Evolutionary conservation across 306 rosid genomes (phyloP).

Genomic region (Pterocarpus santalinus): DNA sequence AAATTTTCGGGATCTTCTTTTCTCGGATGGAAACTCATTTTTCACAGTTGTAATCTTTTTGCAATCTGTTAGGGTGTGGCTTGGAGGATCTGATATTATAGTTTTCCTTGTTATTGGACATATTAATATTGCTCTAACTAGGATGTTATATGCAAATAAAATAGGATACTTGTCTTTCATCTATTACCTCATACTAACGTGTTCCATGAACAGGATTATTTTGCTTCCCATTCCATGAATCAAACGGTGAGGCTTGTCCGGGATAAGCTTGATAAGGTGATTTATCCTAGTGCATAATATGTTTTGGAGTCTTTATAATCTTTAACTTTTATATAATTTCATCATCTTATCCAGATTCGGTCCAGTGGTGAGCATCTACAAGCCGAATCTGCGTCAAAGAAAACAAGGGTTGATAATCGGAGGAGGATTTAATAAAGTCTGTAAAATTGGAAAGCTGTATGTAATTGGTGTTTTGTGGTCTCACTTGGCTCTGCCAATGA

Average conservation of each 20-base stretch:
- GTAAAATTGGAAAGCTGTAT: constrained; percentile 13
- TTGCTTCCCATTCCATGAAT: constrained; percentile 85
- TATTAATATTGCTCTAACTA: constrained; percentile 28
- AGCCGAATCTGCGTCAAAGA: constrained; percentile 70
- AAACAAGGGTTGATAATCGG: constrained; percentile 75
- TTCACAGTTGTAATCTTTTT: background rate
- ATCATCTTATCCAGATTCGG: constrained; percentile 62
- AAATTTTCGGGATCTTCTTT: background rate
- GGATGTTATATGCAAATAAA: constrained; percentile 10
- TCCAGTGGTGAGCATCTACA: constrained; percentile 65
- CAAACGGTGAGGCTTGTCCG: constrained; percentile 77
- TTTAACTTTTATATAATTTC: constrained; percentile 18
- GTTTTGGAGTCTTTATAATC: constrained; percentile 4
- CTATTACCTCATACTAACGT: constrained; percentile 35
- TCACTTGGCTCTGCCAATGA: constrained; percentile 11
- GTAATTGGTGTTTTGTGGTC: constrained; percentile 13
- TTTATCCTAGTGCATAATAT: constrained; percentile 22
- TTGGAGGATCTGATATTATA: constrained; percentile 26
- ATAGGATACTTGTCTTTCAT: constrained; percentile 27
- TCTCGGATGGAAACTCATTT: constrained; percentile 13
- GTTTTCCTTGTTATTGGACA: constrained; percentile 23
- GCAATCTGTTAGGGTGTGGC: constrained; percentile 28
- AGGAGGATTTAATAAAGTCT: constrained; percentile 70
- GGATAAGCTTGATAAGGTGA: constrained; percentile 91
- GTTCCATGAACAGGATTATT: constrained; percentile 72